Conservation (phyloP, 1,284 basidiomycete species). For the Ustilago cynodontis region DNA sequence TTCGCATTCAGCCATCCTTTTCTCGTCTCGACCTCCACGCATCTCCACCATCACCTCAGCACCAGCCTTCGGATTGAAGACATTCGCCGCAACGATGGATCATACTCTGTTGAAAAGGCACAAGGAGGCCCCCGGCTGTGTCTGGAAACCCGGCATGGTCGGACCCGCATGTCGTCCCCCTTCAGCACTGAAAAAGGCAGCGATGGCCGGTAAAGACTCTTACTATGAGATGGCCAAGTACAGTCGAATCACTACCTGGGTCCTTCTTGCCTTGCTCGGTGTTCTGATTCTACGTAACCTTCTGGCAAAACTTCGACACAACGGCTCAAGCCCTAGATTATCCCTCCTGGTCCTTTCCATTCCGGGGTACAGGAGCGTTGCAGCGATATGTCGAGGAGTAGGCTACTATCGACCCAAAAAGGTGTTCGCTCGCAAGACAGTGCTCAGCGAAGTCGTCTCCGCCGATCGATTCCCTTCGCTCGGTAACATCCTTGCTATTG, state of each 20-base stretch:
- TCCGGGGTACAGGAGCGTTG: constrained; percentile 24
- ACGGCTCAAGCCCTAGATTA: constrained; percentile 7
- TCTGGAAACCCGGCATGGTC: constrained; percentile 52
- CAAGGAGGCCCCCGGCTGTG: constrained; percentile 44
- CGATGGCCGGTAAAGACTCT: constrained; percentile 48
- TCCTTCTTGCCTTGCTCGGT: constrained; percentile 33
- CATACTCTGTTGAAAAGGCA: constrained; percentile 33
- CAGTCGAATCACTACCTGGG: constrained; percentile 81
- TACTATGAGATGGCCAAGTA: constrained; percentile 86
- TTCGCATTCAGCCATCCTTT: neutral
- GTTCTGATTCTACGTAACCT: constrained; percentile 32
- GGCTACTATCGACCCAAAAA: constrained; percentile 45
- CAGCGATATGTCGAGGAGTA: constrained; percentile 34
- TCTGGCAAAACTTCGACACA: constrained; percentile 21
- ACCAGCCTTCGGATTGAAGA: neutral
- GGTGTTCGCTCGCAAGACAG: constrained; percentile 29
- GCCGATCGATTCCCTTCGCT: constrained; percentile 44
- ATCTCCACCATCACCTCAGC: neutral
- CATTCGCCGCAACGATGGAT: constrained; percentile 11
- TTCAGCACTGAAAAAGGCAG: constrained; percentile 40
- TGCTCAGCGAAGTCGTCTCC: constrained; percentile 29
- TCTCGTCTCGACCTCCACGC: neutral
- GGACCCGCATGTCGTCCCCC: constrained; percentile 43
- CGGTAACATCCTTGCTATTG: constrained; percentile 35
- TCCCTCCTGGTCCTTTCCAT: constrained; percentile 15